Evolutionary conservation across 2,329 filamentous ascomycete genomes (phyloP).

Genomic region (Ciborinia camelliae): DNA sequence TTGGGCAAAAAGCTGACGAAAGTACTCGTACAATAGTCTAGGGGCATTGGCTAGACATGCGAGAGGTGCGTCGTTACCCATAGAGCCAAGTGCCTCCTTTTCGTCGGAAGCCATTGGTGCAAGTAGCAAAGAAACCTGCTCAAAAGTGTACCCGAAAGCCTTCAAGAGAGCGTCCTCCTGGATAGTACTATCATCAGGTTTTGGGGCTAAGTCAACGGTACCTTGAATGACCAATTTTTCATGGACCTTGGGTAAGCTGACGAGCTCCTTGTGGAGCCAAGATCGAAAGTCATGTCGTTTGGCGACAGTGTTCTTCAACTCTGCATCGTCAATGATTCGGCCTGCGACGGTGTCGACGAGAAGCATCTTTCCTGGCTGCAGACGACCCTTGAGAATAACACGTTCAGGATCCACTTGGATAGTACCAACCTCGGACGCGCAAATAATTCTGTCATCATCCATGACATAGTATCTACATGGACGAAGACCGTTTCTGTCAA

Average conservation of each 20-base stretch:
- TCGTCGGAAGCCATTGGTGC: slow-evolving; percentile 96
- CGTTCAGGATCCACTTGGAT: slow-evolving; percentile 87
- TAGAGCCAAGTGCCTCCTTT: slow-evolving; percentile 93
- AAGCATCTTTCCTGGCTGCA: slow-evolving; percentile 94
- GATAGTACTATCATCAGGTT: slow-evolving; percentile 65
- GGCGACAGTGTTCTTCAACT: slow-evolving; percentile 87
- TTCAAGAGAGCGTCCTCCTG: slow-evolving; percentile 82
- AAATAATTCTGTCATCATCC: slow-evolving; percentile 95
- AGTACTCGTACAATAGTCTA: slow-evolving; percentile 90
- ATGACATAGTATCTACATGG: slow-evolving; percentile 97
- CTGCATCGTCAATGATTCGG: slow-evolving; percentile 89
- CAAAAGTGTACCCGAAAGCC: slow-evolving; percentile 90
- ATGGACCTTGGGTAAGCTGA: slow-evolving; percentile 75
- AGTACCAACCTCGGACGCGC: slow-evolving; percentile 92
- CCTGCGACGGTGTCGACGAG: slow-evolving; percentile 88
- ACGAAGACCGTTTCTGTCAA: slow-evolving; percentile 91
- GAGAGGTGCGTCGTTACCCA: slow-evolving; percentile 94
- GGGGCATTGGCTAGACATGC: slow-evolving; percentile 89
- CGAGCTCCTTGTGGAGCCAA: slow-evolving; percentile 83
- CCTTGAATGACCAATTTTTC: slow-evolving; percentile 56
- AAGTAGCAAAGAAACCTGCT: slow-evolving; percentile 88
- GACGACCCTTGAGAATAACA: slow-evolving; percentile 86
- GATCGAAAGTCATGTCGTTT: slow-evolving; percentile 80
- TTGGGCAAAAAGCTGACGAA: slow-evolving; percentile 95
- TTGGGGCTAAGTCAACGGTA: slow-evolving; percentile 60